Evolutionary conservation across 2,329 filamentous ascomycete species (phyloP), one percentile per base, ranked within the genome.

Genomic region (Cytospora piceicola): DNA sequence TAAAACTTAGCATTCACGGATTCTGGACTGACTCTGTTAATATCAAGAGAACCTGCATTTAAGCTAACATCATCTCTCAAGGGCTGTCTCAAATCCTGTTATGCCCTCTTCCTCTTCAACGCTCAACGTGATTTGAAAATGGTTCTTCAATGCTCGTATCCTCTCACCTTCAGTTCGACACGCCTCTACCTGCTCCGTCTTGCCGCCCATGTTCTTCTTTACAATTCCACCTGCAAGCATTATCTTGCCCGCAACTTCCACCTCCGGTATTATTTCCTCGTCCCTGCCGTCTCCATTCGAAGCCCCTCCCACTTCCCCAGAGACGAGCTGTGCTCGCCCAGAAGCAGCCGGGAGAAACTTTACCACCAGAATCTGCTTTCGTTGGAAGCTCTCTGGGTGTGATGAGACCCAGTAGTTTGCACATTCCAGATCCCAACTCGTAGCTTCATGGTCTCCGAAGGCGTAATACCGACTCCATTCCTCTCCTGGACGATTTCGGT

Each of bases 391-490:
- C 73, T 29, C 77, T 75, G 65, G 76, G 78, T 53, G 79, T 68
- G 83, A 85, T 1, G 84, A 85, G 57, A 74, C 65, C 65, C 65
- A 83, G 70, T 79, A 85, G 73, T 86, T 90, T 78, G 89, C 80
- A 11, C 88, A 78, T 52, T 81, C 81, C 70, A 87, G 90, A 75
- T 91, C 89, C 58, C 79, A 75, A 3, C 80, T 81, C 42, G 85
- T 73, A 74, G 90, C 91, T 74, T 91, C 88, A 20, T 82, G 78
- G 67, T 90, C 86, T 1, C 83, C 82, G 74, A 93, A 93, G 68
- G 82, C 85, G 74, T 91, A 92, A 58, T 81, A 83, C 1, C 83
- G 78, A 24, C 82, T 78, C 86, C 89, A 93, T 3, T 79, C 77
- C 55, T 75, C 77, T 0, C 81, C 76, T 0, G 72, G 56, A 9